These are phyloP conservation scores for Stephania japonica DNA, from an alignment of 164 flowering plant species.

Conservation along the genomic window DNA sequence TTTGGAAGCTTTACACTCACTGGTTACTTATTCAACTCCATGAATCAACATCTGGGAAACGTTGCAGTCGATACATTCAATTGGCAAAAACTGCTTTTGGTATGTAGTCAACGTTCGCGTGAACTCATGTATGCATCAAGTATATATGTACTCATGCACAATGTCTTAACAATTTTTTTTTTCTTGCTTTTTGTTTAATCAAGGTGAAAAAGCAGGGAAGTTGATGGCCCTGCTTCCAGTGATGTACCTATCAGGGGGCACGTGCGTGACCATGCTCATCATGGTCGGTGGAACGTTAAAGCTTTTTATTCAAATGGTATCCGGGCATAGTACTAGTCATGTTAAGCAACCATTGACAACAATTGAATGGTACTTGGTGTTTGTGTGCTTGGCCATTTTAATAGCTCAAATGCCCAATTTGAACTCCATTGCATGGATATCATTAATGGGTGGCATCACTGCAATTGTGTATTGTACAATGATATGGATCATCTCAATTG, in stretches of 20 bases:
- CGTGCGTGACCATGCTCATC: constrained; percentile 51
- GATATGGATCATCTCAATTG: constrained; percentile 45
- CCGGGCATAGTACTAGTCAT: constrained; percentile 37
- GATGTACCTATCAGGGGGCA: constrained; percentile 65
- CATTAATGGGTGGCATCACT: constrained; percentile 52
- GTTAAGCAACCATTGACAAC: constrained; percentile 30
- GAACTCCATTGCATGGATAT: constrained; percentile 65
- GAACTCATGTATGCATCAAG: background rate
- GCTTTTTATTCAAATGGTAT: constrained; percentile 39
- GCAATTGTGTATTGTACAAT: constrained; percentile 53
- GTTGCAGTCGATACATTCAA: constrained; percentile 59
- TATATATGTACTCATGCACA: no score
- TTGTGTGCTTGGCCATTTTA: constrained; percentile 39
- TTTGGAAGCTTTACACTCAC: constrained; percentile 72
- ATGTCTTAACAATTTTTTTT: no score
- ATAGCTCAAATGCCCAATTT: constrained; percentile 62
- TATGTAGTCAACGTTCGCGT: constrained; percentile 13
- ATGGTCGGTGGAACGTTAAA: constrained; percentile 52
- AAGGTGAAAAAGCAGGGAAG: constrained; percentile 52
- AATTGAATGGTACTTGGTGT: constrained; percentile 74
- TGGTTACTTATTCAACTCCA: constrained; percentile 63
- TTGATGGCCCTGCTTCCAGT: constrained; percentile 45
- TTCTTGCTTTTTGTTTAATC: background rate
- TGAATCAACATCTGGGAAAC: constrained; percentile 45
- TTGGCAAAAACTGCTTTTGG: constrained; percentile 64